These are phyloP conservation scores for Lichtheimia ramosa DNA, from an alignment of 371 early-diverging fungal genomes.

Conservation along the genomic window DNA sequence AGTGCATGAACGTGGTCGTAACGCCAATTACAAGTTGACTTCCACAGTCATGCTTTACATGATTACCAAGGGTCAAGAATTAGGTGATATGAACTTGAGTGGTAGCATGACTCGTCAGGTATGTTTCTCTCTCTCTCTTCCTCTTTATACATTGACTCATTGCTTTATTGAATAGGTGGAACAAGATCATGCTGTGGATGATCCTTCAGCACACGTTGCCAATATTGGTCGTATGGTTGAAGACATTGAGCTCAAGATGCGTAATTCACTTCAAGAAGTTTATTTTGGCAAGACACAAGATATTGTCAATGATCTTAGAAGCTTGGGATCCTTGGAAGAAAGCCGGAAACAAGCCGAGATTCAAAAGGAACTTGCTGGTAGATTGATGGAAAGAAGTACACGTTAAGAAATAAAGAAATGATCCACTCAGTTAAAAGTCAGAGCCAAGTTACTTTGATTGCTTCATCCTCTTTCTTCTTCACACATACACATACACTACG, in stretches of 20 bases:
- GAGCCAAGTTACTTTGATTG: no score
- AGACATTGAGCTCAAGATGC: slow-evolving; percentile 96
- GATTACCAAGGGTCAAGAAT: slow-evolving; percentile 62
- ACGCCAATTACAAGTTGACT: slow-evolving; percentile 90
- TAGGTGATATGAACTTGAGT: slow-evolving; percentile 83
- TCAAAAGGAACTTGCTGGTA: slow-evolving; percentile 72
- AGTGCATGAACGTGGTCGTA: slow-evolving; percentile 80
- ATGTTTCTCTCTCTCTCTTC: slow-evolving; percentile 3
- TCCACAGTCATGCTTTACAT: slow-evolving; percentile 95
- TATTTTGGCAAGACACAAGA: slow-evolving; percentile 98
- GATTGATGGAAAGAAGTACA: slow-evolving; percentile 56
- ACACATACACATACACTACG: no score
- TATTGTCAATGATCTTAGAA: slow-evolving; percentile 91
- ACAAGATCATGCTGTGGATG: slow-evolving; percentile 79
- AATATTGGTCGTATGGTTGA: slow-evolving; percentile 97
- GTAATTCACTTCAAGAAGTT: slow-evolving; percentile 90
- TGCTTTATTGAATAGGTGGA: slow-evolving; percentile 54
- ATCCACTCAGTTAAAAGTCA: no score
- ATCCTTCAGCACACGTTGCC: slow-evolving; percentile 78
- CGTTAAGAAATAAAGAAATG: slow-evolving; percentile 5
- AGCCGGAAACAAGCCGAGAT: slow-evolving; percentile 64
- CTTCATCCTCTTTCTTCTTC: background rate
- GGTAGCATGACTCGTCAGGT: slow-evolving; percentile 95
- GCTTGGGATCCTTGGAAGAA: slow-evolving; percentile 72
- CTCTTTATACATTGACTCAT: no score